These are phyloP conservation scores for Gardenia jasminoides DNA, from an alignment of 257 asterid genomes.

Conservation along the genomic window DNA sequence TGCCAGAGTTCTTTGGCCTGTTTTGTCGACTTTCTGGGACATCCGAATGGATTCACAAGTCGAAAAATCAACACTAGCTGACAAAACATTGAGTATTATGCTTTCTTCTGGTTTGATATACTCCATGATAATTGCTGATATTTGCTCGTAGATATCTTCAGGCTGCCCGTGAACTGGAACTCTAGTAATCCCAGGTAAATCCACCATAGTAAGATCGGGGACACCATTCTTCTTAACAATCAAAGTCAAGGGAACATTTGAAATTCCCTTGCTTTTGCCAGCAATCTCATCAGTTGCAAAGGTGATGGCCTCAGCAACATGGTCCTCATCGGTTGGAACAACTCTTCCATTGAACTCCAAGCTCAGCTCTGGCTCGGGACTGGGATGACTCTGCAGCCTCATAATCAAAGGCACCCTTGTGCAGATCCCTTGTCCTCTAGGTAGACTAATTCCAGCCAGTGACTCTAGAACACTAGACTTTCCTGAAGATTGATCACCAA, in stretches of 20 bases:
- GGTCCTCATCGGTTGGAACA: neutral
- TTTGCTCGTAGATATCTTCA: constrained; percentile 22
- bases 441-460: constrained; percentile 19
- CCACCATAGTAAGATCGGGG: constrained; percentile 21
- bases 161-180: constrained; percentile 28
- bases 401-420: constrained; percentile 21
- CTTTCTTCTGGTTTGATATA: constrained; percentile 20
- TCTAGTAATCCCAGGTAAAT: constrained; percentile 23
- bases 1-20: constrained; percentile 20
- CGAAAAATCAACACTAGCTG: constrained; percentile 18
- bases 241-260: constrained; percentile 13
- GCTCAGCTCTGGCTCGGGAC: neutral
- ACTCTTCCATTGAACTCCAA: neutral
- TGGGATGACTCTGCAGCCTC: constrained; percentile 15
- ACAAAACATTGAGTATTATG: constrained; percentile 15
- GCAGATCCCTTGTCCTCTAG: constrained; percentile 24
- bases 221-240: constrained; percentile 10
- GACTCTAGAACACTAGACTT: constrained; percentile 23
- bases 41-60: constrained; percentile 1
- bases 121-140: constrained; percentile 12
- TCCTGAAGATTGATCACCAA: constrained; percentile 25
- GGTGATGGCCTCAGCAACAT: constrained; percentile 6
- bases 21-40: neutral
- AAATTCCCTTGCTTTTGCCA: constrained; percentile 11
- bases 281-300: constrained; percentile 17